Evolutionary conservation across 139 green algal genomes (phyloP).

Genomic region (Chlorella ohadii): DNA sequence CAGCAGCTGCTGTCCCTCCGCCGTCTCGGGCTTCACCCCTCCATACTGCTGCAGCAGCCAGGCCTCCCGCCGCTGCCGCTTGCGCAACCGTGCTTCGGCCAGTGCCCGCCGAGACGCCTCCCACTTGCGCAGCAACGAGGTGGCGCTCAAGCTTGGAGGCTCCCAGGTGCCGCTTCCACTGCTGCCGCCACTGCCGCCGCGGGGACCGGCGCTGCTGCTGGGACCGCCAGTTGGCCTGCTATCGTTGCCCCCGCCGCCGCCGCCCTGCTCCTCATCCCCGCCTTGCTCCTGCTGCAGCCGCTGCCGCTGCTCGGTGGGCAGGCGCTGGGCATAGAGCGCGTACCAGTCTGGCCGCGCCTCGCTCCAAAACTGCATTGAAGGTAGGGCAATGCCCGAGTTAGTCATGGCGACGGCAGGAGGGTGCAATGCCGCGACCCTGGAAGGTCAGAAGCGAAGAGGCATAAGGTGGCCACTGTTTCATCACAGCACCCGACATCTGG

Average conservation of each 20-base stretch:
- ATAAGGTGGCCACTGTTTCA: too few relatives aligned
- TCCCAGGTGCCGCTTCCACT: neutral
- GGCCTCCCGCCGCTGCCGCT: conserved; percentile 1
- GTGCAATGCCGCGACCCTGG: too few relatives aligned
- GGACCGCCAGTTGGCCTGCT: too few relatives aligned
- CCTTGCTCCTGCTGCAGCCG: neutral
- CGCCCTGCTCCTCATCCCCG: neutral
- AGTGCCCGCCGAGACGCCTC: neutral
- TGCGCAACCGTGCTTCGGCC: neutral
- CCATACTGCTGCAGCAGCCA: conserved; percentile 36
- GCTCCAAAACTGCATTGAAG: conserved; percentile 29
- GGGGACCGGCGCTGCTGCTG: too few relatives aligned
- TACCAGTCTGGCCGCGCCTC: conserved; percentile 35
- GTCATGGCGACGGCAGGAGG: neutral
- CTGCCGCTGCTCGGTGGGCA: neutral
- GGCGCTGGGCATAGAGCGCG: conserved; percentile 10
- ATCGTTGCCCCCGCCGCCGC: neutral
- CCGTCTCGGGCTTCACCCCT: conserved; percentile 8
- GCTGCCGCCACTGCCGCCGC: neutral
- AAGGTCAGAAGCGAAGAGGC: too few relatives aligned
- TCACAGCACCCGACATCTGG: too few relatives aligned
- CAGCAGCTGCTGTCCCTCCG: conserved; percentile 8
- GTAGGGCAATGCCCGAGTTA: neutral
- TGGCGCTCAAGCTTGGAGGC: neutral
- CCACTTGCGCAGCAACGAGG: conserved; percentile 13